phyloP scores from a whole-genome alignment of 192 early-diverging fungal genomes.

The Backusella psychrophila region DNA sequence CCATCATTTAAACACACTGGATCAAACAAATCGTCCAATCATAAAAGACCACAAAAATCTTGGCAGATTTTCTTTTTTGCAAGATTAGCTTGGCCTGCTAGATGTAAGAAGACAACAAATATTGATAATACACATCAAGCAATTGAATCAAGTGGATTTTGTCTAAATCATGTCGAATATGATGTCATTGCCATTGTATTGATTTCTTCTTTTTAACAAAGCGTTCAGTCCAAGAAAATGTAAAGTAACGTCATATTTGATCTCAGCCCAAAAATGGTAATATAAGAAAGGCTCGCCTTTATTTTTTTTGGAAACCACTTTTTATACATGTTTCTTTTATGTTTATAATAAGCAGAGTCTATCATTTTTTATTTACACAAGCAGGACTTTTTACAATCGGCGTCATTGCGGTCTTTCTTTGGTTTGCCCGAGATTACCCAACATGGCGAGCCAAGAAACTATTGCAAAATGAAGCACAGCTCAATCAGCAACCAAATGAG shows the following conservation, averaged over 20 bases:
- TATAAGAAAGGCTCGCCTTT: background rate
- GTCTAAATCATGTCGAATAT: background rate
- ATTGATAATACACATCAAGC: too few species aligned
- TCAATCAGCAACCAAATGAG: background rate
- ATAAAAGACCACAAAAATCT: background rate
- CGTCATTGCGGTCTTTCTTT: background rate
- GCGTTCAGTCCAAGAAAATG: background rate
- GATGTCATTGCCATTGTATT: background rate
- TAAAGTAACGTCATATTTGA: background rate
- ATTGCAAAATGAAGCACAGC: background rate
- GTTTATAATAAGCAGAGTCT: background rate
- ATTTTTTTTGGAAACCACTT: background rate
- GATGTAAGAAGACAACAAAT: too few species aligned
- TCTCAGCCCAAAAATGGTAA: background rate
- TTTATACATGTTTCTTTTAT: background rate
- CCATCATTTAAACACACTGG: too few species aligned
- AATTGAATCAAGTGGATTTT: background rate
- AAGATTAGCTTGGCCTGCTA: background rate
- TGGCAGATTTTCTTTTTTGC: background rate
- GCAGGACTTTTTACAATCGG: background rate
- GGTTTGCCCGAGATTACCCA: background rate
- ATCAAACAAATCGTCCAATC: background rate
- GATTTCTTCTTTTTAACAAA: background rate
- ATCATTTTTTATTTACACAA: background rate
- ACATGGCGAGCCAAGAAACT: background rate